Evolutionary conservation across 768 basidiomycete species (phyloP).

Genomic region (Kwoniella mangroviensis): DNA sequence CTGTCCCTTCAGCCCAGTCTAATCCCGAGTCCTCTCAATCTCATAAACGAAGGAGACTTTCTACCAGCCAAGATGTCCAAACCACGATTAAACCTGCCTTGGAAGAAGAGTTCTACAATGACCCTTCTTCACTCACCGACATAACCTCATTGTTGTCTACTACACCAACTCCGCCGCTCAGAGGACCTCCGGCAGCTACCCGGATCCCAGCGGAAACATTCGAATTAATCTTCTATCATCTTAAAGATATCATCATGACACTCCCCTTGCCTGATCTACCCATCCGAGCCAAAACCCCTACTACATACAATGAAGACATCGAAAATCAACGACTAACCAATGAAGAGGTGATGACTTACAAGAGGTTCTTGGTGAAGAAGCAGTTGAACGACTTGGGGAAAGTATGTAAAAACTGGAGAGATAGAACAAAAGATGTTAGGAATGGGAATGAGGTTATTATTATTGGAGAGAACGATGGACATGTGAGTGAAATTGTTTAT

Average conservation of each 20-base stretch:
- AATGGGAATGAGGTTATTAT: constrained; percentile 24
- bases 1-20: not conserved
- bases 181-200: not conserved
- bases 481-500: constrained; percentile 4
- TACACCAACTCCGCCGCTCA: not conserved
- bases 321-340: constrained; percentile 24
- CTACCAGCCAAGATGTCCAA: not conserved
- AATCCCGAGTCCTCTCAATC: not conserved
- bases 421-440: constrained; percentile 7
- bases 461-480: constrained; percentile 22
- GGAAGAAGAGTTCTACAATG: not conserved
- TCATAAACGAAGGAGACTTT: not conserved
- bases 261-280: not conserved
- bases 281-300: not conserved
- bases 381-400: constrained; percentile 15
- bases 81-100: not conserved
- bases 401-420: constrained; percentile 28
- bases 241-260: not conserved
- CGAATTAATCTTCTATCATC: not conserved
- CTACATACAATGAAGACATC: not conserved
- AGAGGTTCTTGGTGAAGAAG: constrained; percentile 20
- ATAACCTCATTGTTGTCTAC: not conserved
- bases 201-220: not conserved
- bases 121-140: not conserved
- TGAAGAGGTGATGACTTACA: constrained; percentile 27